phyloP scores from a whole-genome alignment of 371 early-diverging fungal genomes.

The Apophysomyces elegans region DNA sequence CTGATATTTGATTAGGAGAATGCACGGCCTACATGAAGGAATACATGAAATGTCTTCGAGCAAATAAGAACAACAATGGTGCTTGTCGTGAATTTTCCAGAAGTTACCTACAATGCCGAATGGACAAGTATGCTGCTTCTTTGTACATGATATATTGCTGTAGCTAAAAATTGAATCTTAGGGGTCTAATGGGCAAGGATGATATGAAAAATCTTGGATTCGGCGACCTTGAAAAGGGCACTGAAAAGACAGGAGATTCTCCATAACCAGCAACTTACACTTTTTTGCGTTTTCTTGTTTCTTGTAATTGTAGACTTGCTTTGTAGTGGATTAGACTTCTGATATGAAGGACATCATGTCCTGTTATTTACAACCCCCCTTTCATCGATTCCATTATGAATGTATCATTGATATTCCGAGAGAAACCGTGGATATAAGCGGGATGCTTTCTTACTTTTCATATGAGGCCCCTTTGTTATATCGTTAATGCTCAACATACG shows the following conservation, averaged over 20 bases:
- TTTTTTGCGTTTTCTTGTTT: not conserved
- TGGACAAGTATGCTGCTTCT: slow-evolving; percentile 68
- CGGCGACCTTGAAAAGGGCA: slow-evolving; percentile 36
- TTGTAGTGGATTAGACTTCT: too few relatives aligned
- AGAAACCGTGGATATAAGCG: too few relatives aligned
- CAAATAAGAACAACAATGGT: slow-evolving; percentile 68
- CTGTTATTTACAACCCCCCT: too few relatives aligned
- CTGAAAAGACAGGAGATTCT: slow-evolving; percentile 3
- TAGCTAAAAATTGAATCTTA: slow-evolving; percentile 17
- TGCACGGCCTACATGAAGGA: slow-evolving; percentile 72
- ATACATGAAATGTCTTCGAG: slow-evolving; percentile 76
- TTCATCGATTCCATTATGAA: too few relatives aligned
- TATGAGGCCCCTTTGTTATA: too few relatives aligned
- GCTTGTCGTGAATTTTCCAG: slow-evolving; percentile 73
- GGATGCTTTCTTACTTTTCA: too few relatives aligned
- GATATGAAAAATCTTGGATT: slow-evolving; percentile 75
- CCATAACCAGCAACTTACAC: not conserved
- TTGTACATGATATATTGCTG: not conserved
- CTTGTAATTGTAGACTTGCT: too few relatives aligned
- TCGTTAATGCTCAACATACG: too few relatives aligned
- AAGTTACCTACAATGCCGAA: slow-evolving; percentile 79
- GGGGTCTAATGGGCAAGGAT: slow-evolving; percentile 74
- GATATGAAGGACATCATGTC: too few relatives aligned
- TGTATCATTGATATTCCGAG: too few relatives aligned
- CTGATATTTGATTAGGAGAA: slow-evolving; percentile 54